Conservation (phyloP, 2,329 filamentous ascomycete species). For the Atkinsonella texensis region DNA sequence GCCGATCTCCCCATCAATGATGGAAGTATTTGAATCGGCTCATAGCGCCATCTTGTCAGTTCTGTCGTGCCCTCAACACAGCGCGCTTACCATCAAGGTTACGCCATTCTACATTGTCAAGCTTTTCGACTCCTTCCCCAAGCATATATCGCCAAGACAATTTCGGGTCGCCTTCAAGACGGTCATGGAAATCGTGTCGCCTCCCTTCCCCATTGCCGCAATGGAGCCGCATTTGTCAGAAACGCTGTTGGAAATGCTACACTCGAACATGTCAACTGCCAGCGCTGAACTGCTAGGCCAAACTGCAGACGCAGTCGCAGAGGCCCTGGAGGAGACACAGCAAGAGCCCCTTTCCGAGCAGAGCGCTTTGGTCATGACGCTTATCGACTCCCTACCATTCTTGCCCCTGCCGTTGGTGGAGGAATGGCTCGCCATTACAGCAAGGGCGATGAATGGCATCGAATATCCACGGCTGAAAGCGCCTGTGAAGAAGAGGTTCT, state of each 20-base stretch:
- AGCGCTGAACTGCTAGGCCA: constrained; percentile 30
- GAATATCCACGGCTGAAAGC: constrained; percentile 49
- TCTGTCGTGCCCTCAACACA: constrained; percentile 68
- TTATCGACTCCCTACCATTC: constrained; percentile 69
- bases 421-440: constrained; percentile 68
- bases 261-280: constrained; percentile 45
- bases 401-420: constrained; percentile 58
- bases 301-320: constrained; percentile 23
- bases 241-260: constrained; percentile 66
- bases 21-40: constrained; percentile 70
- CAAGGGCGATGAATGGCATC: constrained; percentile 54
- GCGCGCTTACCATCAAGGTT: constrained; percentile 55
- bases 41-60: constrained; percentile 73
- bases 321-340: constrained; percentile 11
- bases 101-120: constrained; percentile 76
- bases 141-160: constrained; percentile 67
- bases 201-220: constrained; percentile 63
- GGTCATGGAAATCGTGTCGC: constrained; percentile 67
- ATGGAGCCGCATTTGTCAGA: constrained; percentile 69
- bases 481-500: constrained; percentile 58
- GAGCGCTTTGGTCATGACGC: constrained; percentile 60
- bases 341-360: constrained; percentile 56
- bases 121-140: constrained; percentile 68
- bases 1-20: constrained; percentile 31
- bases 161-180: constrained; percentile 84